Base-by-base conservation (phyloP, 768 basidiomycete species). In the Boletus reticuloceps region DNA sequence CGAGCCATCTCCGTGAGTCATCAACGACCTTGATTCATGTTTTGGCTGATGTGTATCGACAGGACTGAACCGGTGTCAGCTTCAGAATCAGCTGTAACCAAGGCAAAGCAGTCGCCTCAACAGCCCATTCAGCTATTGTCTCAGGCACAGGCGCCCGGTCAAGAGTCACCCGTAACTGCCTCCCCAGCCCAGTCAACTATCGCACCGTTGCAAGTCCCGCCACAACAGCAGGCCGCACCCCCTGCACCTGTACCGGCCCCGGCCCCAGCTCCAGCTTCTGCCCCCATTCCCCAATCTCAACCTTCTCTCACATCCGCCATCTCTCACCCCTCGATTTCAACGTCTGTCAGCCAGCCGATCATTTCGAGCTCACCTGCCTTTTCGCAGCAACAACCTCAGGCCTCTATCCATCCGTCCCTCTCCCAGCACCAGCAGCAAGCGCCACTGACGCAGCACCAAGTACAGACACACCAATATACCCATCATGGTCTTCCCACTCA, bases 401-500 rank as follows among this genome's bases (percentile, higher is more conserved):
- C 55, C n/a, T n/a, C n/a, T 38, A 58, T 70, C 22, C 68, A 70
- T 17, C 56, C 62, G 6, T 64, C 69, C 13, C 58, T 68, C 50
- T 64, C 67, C 20, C 67, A 69, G n/a, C 72, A 71, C 49, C 69
- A 70, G 16, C 70, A 71, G 25, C 75, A 72, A 40, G 60, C 66
- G 11, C 50, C 66, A 5, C 34, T 66, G 55, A 53, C 60, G 25
- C 71, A 71, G 19, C 79, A 78, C 42, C 81, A 79, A 59, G 55
- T 52, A 13, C 59, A 51, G 13, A 53, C 58, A 14, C 77, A 77
- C 51, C 79, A 83, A 58, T 88, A 86, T 68, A 72, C 82, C 4
- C 87, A 88, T 52, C 87, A 86, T 58, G 81, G 80, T 22, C 75
- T 90, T 17, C 54, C 68, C 25, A 79, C 82, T 3, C 87, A 88